Evolutionary conservation across 2,329 filamentous ascomycete species (phyloP).

Genomic region (Coniochaeta prunicola): DNA sequence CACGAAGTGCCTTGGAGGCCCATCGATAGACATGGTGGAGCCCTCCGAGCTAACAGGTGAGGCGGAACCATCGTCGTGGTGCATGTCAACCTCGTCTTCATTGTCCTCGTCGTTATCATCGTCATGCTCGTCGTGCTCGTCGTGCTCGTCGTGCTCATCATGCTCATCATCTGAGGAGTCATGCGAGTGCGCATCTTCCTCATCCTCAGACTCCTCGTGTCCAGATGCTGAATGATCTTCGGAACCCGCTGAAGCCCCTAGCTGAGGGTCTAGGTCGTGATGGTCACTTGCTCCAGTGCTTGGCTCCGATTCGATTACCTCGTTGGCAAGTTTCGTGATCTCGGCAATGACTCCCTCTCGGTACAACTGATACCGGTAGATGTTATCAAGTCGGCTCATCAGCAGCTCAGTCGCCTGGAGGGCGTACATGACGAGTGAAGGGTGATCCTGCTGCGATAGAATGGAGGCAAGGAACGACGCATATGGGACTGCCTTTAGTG

Average conservation of each 20-base stretch:
- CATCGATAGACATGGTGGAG: conserved; percentile 58
- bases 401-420: conserved; percentile 86
- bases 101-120: conserved; percentile 48
- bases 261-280: conserved; percentile 17
- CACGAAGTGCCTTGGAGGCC: conserved; percentile 36
- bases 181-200: conserved; percentile 32
- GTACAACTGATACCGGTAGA: conserved; percentile 95
- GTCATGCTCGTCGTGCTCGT: conserved; percentile 43
- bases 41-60: conserved; percentile 60
- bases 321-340: conserved; percentile 69
- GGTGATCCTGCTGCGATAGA: conserved; percentile 88
- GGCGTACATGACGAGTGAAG: conserved; percentile 76
- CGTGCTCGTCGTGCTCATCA: conserved; percentile 44
- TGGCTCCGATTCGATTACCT: conserved; percentile 29
- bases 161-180: conserved; percentile 46
- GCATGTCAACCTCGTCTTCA: conserved; percentile 37
- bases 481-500: conserved; percentile 82
- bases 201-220: conserved; percentile 20
- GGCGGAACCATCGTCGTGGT: conserved; percentile 54
- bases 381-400: conserved; percentile 71
- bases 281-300: conserved; percentile 19
- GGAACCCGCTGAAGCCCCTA: conserved; percentile 19
- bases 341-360: conserved; percentile 93
- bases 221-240: conserved; percentile 10
- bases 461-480: conserved; percentile 94